Conservation (phyloP, 106 monocot species). For the Allium sativum region DNA sequence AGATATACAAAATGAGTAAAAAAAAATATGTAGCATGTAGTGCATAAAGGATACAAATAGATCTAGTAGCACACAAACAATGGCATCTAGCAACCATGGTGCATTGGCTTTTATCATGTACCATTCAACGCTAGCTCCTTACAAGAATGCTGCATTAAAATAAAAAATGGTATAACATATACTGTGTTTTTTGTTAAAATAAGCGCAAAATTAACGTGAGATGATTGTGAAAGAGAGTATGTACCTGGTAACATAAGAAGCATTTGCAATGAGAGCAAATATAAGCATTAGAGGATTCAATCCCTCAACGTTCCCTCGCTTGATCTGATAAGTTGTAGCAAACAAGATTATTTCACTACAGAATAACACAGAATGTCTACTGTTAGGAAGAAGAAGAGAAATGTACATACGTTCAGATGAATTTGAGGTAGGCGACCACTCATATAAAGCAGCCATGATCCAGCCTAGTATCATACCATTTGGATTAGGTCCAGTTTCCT, state of each 20-base stretch:
- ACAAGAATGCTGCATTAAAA: slow-evolving; percentile 36
- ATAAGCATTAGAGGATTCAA: slow-evolving; percentile 68
- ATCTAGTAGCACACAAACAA: slow-evolving; percentile 60
- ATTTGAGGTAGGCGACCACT: too few species aligned
- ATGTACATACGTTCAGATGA: too few species aligned
- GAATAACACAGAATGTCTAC: too few species aligned
- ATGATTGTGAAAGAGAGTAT: slow-evolving; percentile 5
- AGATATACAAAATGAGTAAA: neutral
- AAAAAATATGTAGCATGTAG: too few species aligned
- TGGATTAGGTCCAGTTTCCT: too few species aligned
- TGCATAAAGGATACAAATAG: slow-evolving; percentile 46
- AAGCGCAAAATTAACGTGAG: neutral
- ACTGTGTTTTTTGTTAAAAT: neutral
- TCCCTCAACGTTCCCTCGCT: slow-evolving; percentile 49
- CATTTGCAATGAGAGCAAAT: slow-evolving; percentile 57
- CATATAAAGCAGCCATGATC: too few species aligned
- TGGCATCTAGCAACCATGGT: slow-evolving; percentile 65
- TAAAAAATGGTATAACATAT: too few species aligned
- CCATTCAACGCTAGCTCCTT: slow-evolving; percentile 60
- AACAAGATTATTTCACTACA: too few species aligned
- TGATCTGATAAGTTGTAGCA: slow-evolving; percentile 28
- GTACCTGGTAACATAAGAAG: slow-evolving; percentile 55
- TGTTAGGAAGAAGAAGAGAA: too few species aligned
- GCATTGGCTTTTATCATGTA: slow-evolving; percentile 42
- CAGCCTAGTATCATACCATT: too few species aligned